Percentiles rank a stretch among this genome's conserved stretches.
Conservation (phyloP, 306 rosid genomes). For the Potentilla sterilis region DNA sequence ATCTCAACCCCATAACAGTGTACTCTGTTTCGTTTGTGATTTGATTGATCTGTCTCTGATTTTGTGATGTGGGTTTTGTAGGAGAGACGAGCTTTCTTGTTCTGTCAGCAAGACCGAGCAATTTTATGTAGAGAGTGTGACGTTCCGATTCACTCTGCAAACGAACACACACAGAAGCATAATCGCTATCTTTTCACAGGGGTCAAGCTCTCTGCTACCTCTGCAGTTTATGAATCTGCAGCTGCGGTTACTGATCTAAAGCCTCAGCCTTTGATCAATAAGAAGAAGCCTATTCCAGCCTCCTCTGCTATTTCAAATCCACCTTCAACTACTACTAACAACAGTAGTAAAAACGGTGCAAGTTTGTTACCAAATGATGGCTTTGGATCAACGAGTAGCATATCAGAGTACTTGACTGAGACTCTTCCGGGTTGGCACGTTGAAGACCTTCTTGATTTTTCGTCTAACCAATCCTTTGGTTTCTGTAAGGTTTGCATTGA, state of each 20-base stretch:
- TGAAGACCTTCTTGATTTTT: slow-evolving; percentile 77
- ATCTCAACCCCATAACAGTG: neutral
- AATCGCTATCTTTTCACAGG: slow-evolving; percentile 76
- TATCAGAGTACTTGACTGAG: slow-evolving; percentile 84
- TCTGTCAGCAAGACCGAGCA: slow-evolving; percentile 90
- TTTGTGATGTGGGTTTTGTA: slow-evolving; percentile 23
- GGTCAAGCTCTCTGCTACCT: slow-evolving; percentile 51
- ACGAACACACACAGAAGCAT: slow-evolving; percentile 77
- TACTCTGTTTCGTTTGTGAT: neutral
- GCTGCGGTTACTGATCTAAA: slow-evolving; percentile 20
- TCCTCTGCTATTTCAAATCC: slow-evolving; percentile 24
- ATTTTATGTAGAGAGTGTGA: slow-evolving; percentile 86
- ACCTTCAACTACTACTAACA: slow-evolving; percentile 24
- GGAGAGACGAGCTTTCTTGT: slow-evolving; percentile 75
- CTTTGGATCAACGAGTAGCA: slow-evolving; percentile 43
- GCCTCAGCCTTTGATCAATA: slow-evolving; percentile 12
- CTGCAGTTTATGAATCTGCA: slow-evolving; percentile 35
- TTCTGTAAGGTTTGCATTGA: slow-evolving; percentile 54
- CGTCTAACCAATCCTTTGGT: slow-evolving; percentile 38
- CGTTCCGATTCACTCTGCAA: slow-evolving; percentile 59
- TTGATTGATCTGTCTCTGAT: neutral
- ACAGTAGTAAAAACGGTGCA: slow-evolving; percentile 10
- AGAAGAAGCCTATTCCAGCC: slow-evolving; percentile 17
- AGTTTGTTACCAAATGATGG: slow-evolving; percentile 14
- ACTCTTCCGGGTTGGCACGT: slow-evolving; percentile 96